phyloP scores from a whole-genome alignment of 208 protist genomes.

The Trypanosoma vivax region DNA sequence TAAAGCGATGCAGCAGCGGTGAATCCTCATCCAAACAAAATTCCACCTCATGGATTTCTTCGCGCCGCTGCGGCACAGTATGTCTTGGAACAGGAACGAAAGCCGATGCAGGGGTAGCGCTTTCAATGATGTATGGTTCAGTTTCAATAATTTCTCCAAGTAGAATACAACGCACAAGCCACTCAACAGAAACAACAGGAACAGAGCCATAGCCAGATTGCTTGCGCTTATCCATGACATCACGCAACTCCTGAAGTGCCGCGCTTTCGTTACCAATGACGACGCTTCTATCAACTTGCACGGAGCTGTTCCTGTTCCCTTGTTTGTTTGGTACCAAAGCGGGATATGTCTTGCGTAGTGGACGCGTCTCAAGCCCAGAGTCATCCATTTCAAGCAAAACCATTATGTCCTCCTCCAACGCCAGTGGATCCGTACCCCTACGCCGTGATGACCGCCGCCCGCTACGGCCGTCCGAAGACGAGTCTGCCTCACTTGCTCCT shows the following conservation, averaged over 20 bases:
- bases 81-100: not conserved
- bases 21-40: no score
- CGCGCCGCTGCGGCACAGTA: no score
- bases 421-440: no score
- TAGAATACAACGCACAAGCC: slow-evolving; percentile 60
- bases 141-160: slow-evolving; percentile 23
- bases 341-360: no score
- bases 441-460: no score
- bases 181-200: slow-evolving; percentile 43
- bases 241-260: not conserved
- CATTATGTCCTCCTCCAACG: no score
- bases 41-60: no score
- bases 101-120: slow-evolving; percentile 10
- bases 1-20: no score
- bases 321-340: not conserved
- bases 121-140: slow-evolving; percentile 26
- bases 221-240: not conserved
- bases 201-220: not conserved
- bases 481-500: slow-evolving; percentile 3
- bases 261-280: not conserved
- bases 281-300: not conserved
- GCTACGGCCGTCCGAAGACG: no score
- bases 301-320: no score
- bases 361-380: no score
- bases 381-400: no score